Percentiles rank a stretch among this genome's conserved stretches.
phyloP scores from a whole-genome alignment of 305 asterid genomes.

The Ruellia speciosa region DNA sequence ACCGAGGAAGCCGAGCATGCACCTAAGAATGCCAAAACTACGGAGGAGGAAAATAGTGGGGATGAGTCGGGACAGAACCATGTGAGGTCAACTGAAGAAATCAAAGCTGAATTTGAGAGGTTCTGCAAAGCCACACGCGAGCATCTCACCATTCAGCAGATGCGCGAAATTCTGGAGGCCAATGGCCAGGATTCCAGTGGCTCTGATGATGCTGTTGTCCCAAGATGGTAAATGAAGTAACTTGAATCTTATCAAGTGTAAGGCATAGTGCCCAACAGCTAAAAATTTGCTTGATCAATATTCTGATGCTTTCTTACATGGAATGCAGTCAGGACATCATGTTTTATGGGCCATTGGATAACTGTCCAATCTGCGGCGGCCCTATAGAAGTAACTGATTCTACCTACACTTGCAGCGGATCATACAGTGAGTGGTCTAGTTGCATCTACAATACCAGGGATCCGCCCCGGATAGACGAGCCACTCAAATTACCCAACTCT shows the following conservation, averaged over 20 bases:
- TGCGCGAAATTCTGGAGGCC: slow-evolving; percentile 63
- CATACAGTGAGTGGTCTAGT: slow-evolving; percentile 63
- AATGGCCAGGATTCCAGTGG: slow-evolving; percentile 48
- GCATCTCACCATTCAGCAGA: slow-evolving; percentile 59
- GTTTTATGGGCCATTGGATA: slow-evolving; percentile 54
- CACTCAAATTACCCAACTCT: slow-evolving; percentile 52
- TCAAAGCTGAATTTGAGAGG: slow-evolving; percentile 45
- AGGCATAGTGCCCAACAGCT: too few relatives aligned
- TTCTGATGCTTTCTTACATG: not conserved
- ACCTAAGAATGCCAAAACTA: slow-evolving; percentile 7
- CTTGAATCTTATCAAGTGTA: too few relatives aligned
- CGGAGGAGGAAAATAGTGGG: slow-evolving; percentile 20
- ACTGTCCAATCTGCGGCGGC: slow-evolving; percentile 54
- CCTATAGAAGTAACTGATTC: slow-evolving; percentile 25
- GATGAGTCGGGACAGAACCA: not conserved
- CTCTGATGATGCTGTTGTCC: slow-evolving; percentile 67
- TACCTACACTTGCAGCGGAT: slow-evolving; percentile 45
- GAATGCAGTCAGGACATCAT: slow-evolving; percentile 63
- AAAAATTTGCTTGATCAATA: not conserved
- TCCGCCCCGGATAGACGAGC: slow-evolving; percentile 56
- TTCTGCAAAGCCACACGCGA: slow-evolving; percentile 57
- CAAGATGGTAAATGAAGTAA: slow-evolving; percentile 41
- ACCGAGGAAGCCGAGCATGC: too few relatives aligned
- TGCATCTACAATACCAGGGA: slow-evolving; percentile 44
- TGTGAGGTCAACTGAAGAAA: slow-evolving; percentile 31